phyloP scores from a whole-genome alignment of 805 yeast species.

The Metschnikowia matae region DNA sequence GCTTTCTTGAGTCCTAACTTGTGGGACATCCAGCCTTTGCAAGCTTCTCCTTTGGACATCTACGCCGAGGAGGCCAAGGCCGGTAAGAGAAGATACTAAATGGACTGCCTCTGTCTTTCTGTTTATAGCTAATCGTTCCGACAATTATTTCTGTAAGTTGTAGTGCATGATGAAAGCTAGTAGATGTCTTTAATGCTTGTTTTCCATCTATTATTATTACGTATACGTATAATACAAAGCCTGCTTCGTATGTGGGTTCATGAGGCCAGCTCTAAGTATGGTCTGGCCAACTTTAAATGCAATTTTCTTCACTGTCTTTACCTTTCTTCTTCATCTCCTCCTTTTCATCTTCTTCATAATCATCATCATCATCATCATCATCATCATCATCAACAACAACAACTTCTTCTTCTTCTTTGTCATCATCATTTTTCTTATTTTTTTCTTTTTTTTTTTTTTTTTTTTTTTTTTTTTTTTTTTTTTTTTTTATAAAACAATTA shows the following conservation, averaged over 20 bases:
- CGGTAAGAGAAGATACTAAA: conserved; percentile 71
- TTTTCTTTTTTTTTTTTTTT: conserved; percentile 7
- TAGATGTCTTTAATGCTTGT: background rate
- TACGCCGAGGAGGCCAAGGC: conserved; percentile 74
- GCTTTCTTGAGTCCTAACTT: conserved; percentile 99
- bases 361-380: too few species aligned
- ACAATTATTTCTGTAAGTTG: background rate
- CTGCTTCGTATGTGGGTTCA: background rate
- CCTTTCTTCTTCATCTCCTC: background rate
- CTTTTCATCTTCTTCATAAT: too few species aligned
- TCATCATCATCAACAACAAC: too few species aligned
- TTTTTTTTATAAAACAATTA: conserved; percentile 9
- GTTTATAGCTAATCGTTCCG: conserved; percentile 5
- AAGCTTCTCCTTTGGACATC: conserved; percentile 91
- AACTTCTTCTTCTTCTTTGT: too few species aligned
- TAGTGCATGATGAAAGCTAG: background rate
- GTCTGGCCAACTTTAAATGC: background rate
- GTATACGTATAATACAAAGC: background rate
- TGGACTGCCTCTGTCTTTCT: conserved; percentile 11
- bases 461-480: conserved; percentile 12
- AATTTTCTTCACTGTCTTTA: background rate
- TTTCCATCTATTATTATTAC: background rate
- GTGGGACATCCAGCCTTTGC: conserved; percentile 84
- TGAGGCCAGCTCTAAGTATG: background rate
- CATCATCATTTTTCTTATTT: background rate